Evolutionary conservation across 2,329 filamentous ascomycete genomes (phyloP), one percentile per base, ranked within the genome.

Genomic region (Diaporthe vexans): DNA sequence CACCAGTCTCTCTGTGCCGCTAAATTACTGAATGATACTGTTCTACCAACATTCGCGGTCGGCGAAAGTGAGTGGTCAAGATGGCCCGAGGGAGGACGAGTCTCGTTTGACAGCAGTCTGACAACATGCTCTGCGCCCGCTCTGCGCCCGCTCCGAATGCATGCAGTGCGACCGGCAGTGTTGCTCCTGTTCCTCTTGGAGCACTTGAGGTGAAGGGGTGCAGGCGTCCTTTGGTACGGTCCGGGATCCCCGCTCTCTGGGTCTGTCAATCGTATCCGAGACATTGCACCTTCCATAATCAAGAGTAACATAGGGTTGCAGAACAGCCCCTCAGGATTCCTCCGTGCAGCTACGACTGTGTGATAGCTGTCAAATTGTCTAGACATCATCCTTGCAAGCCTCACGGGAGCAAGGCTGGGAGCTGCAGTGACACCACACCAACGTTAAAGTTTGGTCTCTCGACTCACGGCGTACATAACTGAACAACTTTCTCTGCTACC

Each of bases 21-120:
- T 24, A 17, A 21, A 57, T 33, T 56, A 4, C 56, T 1, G 56
- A 7, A 10, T 35, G 33, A n/a, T 40, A 4, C 19, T 58, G 19
- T 40, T 37, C 15, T 33, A 58, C 33, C 19, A 37, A 58, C 13
- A 9, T 24, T 37, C 26, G 19, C 19, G 5, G 56, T 40, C 56
- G 0, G 33, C 24, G 56, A 37, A 58, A 58, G 24, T 40, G 56
- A 58, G 33, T 24, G 29, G 56, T 58, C 33, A 37, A 17, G n/a
- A 58, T 11, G 21, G n/a, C 21, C 33, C n/a, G 21, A 10, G 56
- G 33, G 19, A 58, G 33, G 56, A 43, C 37, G 4, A 37, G 21
- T 58, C 54, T 57, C 26, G 17, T 58, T 29, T 58, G 33, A 37
- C 56, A 37, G 33, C 56, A 40, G 56, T 58, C 56, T 58, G 56